Base-by-base conservation (phyloP, 1,284 basidiomycete species). In the Paramarasmius palmivorus region DNA sequence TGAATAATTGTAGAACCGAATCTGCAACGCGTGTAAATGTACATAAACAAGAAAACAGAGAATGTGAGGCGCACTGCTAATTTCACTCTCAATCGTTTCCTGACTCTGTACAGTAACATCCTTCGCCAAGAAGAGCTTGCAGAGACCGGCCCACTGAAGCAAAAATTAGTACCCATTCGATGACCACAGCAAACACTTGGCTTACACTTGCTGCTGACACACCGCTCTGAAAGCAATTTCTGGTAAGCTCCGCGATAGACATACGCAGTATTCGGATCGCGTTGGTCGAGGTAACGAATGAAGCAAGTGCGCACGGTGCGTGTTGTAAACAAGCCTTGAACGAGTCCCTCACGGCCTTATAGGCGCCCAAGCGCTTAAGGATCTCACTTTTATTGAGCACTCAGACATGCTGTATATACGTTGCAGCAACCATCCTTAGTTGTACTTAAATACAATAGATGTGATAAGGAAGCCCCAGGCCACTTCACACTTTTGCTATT, bases 401-500 rank as follows among this genome's bases (percentile, higher is more conserved):
- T n/a, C n/a, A n/a, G n/a, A n/a, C n/a, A n/a, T n/a, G n/a, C n/a
- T n/a, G n/a, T n/a, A n/a, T n/a, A n/a, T n/a, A n/a, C n/a, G n/a
- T n/a, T n/a, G n/a, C n/a, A n/a, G n/a, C n/a, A n/a, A n/a, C n/a
- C n/a, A n/a, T n/a, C n/a, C n/a, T n/a, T n/a, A n/a, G n/a, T n/a
- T n/a, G n/a, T n/a, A n/a, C n/a, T n/a, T n/a, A n/a, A n/a, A n/a
- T n/a, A n/a, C n/a, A n/a, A n/a, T n/a, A n/a, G n/a, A n/a, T n/a
- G n/a, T n/a, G n/a, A n/a, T n/a, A n/a, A n/a, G n/a, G n/a, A n/a
- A n/a, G n/a, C n/a, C n/a, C n/a, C n/a, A n/a, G n/a, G n/a, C n/a
- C n/a, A n/a, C n/a, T n/a, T 49, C 72, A 83, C 45, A 88, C 81
- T 67, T 91, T 92, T 3, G 92, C 86, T 58, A 91, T 81, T 38